Evolutionary conservation across 75 land plant species (phyloP).

Genomic region (Adiantum capillusveneris): DNA sequence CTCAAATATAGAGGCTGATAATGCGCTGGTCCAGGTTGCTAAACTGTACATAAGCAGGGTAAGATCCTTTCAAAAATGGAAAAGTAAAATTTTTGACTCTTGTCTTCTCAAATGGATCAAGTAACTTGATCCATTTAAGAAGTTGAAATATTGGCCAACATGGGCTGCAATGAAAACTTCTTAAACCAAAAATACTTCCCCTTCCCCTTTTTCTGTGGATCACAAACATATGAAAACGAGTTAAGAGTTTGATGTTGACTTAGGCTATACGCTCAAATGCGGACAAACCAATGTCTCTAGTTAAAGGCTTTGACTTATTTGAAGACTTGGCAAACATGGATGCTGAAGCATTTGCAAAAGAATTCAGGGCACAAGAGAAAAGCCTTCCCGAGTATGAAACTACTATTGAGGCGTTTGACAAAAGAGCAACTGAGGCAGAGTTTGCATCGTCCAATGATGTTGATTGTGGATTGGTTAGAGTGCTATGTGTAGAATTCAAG

Average conservation of each 20-base stretch:
- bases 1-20: constrained; percentile 12
- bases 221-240: too few species aligned
- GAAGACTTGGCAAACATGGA: constrained; percentile 18
- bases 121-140: not conserved
- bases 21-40: constrained; percentile 26
- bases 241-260: too few species aligned
- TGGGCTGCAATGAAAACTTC: too few species aligned
- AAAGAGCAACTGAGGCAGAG: constrained; percentile 19
- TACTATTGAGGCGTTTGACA: constrained; percentile 10
- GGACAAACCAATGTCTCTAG: constrained; percentile 13
- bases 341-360: constrained; percentile 25
- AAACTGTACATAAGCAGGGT: constrained; percentile 29
- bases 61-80: not conserved
- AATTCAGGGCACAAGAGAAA: constrained; percentile 24
- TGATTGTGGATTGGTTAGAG: constrained; percentile 26
- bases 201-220: too few species aligned
- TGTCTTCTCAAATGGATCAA: too few species aligned
- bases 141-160: not conserved
- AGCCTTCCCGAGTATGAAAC: constrained; percentile 19
- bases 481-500: constrained; percentile 14
- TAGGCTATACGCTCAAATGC: constrained; percentile 25
- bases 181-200: too few species aligned
- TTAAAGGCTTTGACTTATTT: constrained; percentile 13
- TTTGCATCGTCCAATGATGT: constrained; percentile 18
- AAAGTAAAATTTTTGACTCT: too few species aligned